Base-by-base conservation (phyloP, 805 yeast species). In the Zygosaccharomyces bailii region DNA sequence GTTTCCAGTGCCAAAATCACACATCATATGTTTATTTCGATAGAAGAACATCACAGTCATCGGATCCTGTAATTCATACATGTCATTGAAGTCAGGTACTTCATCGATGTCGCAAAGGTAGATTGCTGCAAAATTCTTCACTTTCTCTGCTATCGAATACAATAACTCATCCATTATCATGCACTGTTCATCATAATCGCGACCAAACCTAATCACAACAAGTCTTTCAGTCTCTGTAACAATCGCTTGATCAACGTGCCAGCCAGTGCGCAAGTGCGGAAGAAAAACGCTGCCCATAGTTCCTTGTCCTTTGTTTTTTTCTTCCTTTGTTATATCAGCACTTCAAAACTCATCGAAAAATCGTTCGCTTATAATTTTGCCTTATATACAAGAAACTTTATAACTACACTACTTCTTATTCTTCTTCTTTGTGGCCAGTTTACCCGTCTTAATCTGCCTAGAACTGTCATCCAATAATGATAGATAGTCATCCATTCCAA, bases 171-270 rank as follows among this genome's bases (percentile, higher is more conserved):
- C 99, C 85, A 91, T 87, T 34, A 80, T 68, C 89, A 89, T 83
- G 59, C 96, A 88, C 35, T 83, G 86, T 38, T 77, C 73, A 51
- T 84, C 86, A 42, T 71, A 65, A 50, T 86, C 96, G 34, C 84
- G 69, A 1, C 99, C 99, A 63, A 93, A 93, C 29, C 99, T 72
- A 13, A 93, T 78, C 8, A 90, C 82, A 19, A 93, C 97, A 5
- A 93, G 66, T 46, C 96, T 69, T 41, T 87, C 96, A 46, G 86
- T 95, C 59, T 93, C 99, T n/a, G 88, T 79, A 17, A 93, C 72
- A 30, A 93, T 93, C 5, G 99, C 96, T 61, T 93, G 98, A 67
- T 93, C 99, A 24, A 93, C 98, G 59, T 93, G 99, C 97, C 96
- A 88, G 4, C 95, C 96, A 0, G 91, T 75, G 20, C 73, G 78